Base-by-base conservation (phyloP, 2,329 filamentous ascomycete genomes). In the Trichoderma afroharzianum region DNA sequence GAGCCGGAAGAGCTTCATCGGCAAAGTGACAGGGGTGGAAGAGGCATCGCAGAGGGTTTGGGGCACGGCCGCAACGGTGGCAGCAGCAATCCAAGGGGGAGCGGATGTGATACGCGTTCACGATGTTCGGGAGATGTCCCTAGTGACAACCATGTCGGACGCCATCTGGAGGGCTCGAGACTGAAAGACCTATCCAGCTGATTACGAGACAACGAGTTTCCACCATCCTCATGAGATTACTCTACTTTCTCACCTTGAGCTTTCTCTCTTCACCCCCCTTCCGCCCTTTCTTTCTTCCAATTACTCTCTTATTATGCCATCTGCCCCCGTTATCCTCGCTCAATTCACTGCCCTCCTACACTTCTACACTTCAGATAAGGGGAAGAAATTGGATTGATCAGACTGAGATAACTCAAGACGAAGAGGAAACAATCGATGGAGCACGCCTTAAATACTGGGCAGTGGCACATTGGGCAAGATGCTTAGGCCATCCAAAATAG, bases 101-200 rank as follows among this genome's bases (percentile, higher is more conserved):
- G 95, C 95, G 28, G 95, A 98, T 83, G 90, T 99, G 72, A 91
- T 98, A 59, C 87, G 96, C 66, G 94, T 99, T 55, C 96, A 99
- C 82, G 95, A 98, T 83, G 92, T 95, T 15, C 82, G 85, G 70
- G 93, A 96, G 84, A 98, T 98, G 95, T 85, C 83, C 53, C 88
- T 94, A 81, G 94, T 97, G 36, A 90, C 90, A 1, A 92, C 88
- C 79, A 95, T 98, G 91, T 90, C 93, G 9, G 95, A 98, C 86
- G 95, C 94, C n/a, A 94, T 98, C 69, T 97, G 93, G 88, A 86
- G 93, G 76, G 83, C 83, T 53, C 83, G 47, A 68, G 39, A 21
- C 15, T 58, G 21, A 33, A 36, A n/a, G 18, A 21, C 21, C 3
- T 33, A n/a, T 28, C 8, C n/a, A 18, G 36, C 21, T 21, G 39